phyloP scores from a whole-genome alignment of 768 basidiomycete species.

The Leucosporidium scottii region DNA sequence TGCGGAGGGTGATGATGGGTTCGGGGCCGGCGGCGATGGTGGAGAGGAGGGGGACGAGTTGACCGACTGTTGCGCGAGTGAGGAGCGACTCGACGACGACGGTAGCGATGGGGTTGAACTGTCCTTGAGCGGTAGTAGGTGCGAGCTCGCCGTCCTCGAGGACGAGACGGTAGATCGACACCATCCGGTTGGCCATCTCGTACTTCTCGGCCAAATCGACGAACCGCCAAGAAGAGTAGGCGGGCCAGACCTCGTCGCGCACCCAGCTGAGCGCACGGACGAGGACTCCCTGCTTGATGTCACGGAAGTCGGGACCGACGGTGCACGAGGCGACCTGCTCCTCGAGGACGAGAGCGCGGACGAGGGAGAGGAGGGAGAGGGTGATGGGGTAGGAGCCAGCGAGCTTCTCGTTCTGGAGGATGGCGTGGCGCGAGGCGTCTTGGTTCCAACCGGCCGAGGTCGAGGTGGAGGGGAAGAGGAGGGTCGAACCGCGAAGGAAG shows the following conservation, averaged over 20 bases:
- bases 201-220: conserved; percentile 71
- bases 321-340: conserved; percentile 53
- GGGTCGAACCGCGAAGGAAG: conserved; percentile 69
- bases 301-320: conserved; percentile 49
- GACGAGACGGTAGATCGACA: conserved; percentile 60
- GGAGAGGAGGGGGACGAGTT: conserved; percentile 71
- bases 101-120: not conserved
- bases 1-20: conserved; percentile 56
- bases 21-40: conserved; percentile 58
- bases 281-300: conserved; percentile 76
- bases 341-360: conserved; percentile 67
- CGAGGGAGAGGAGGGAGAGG: conserved; percentile 65
- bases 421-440: conserved; percentile 41
- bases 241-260: conserved; percentile 81
- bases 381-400: conserved; percentile 77
- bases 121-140: not conserved
- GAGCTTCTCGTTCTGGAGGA: conserved; percentile 60
- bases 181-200: conserved; percentile 65
- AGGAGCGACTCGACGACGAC: conserved; percentile 63
- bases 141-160: conserved; percentile 41
- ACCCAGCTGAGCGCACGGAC: conserved; percentile 69
- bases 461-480: conserved; percentile 55
- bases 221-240: conserved; percentile 80
- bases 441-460: not conserved
- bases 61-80: conserved; percentile 55